phyloP scores from a whole-genome alignment of 352 stramenopile genomes.

The Aphanomyces invadans region DNA sequence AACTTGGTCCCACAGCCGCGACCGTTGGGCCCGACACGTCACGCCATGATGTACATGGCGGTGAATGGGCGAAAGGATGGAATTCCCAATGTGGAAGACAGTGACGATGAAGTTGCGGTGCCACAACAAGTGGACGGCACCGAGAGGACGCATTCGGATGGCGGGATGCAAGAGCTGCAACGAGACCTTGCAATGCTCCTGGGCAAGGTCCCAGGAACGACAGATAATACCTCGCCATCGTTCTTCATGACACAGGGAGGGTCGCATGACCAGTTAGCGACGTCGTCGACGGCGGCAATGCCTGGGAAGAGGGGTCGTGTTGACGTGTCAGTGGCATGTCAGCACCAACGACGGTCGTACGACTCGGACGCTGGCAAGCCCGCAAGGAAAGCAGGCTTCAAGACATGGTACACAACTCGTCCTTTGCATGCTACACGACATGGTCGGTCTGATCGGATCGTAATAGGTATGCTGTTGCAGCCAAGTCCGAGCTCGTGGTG shows the following conservation, averaged over 20 bases:
- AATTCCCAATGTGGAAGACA: not conserved
- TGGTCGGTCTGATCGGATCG: too few species aligned
- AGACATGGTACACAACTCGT: not conserved
- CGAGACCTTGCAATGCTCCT: constrained; percentile 3
- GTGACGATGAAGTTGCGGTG: too few species aligned
- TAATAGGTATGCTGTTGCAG: constrained; percentile 39
- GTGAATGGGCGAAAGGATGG: not conserved
- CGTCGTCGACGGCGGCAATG: not conserved
- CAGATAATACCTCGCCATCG: not conserved
- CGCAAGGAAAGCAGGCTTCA: not conserved
- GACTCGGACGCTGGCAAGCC: not conserved
- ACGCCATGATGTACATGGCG: not conserved
- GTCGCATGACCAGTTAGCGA: not conserved
- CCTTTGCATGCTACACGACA: not conserved
- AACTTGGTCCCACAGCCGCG: not conserved
- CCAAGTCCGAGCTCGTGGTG: constrained; percentile 44
- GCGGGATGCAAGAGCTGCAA: not conserved
- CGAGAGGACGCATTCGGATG: too few species aligned
- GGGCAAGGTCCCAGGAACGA: not conserved
- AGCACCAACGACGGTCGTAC: too few species aligned
- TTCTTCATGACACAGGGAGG: not conserved
- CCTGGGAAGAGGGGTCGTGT: too few species aligned
- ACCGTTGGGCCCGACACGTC: constrained; percentile 2
- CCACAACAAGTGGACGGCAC: too few species aligned
- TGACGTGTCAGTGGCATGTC: too few species aligned